Base-by-base conservation (phyloP, 2,329 filamentous ascomycete species). In the Colletotrichum abscissum region DNA sequence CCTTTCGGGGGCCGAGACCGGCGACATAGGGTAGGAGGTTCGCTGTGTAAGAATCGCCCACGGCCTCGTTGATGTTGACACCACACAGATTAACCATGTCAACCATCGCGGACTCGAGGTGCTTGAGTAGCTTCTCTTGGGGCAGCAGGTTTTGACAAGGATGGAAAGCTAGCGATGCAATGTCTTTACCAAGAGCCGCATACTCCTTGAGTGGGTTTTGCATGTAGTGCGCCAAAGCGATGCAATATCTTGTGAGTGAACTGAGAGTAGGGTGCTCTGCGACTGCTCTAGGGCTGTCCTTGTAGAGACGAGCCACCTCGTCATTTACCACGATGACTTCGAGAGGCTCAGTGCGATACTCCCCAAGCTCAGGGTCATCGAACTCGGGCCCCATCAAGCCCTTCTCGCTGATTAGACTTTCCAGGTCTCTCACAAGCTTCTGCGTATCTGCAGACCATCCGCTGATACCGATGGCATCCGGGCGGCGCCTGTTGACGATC, bases 21-120 rank as follows among this genome's bases (percentile, higher is more conserved):
- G 94, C 94, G 26, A 99, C 91, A 78, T 95, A 99, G 4, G 95
- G 95, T 49, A 99, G 87, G 1, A 99, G 88, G 76, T 96, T 97
- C 16, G 95, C 95, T 9, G 94, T 93, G 78, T 97, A 95, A 1
- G 91, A 81, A 81, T 98, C 94, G 55, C 88, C 88, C 69, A 97
- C 92, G 16, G 95, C 95, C 76, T 98, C 95, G 78, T 98, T 98
- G 79, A 99, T 93, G 78, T 98, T 94, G 49, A 99, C 94, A 79
- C 97, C 97, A 58, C 95, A 95, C 56, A 99, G 91, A 81, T 99
- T 99, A 77, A 99, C 97, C 89, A 98, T 98, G 81, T 99, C 97
- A 12, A 99, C 96, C 91, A 99, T 94, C 57, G 96, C 95, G n/a
- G 94, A 97, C 79, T 99, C 97, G 19, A 99, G 88, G 73, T 95